Evolutionary conservation across 768 basidiomycete species (phyloP).

Genomic region (Cyclocybe cylindracea): DNA sequence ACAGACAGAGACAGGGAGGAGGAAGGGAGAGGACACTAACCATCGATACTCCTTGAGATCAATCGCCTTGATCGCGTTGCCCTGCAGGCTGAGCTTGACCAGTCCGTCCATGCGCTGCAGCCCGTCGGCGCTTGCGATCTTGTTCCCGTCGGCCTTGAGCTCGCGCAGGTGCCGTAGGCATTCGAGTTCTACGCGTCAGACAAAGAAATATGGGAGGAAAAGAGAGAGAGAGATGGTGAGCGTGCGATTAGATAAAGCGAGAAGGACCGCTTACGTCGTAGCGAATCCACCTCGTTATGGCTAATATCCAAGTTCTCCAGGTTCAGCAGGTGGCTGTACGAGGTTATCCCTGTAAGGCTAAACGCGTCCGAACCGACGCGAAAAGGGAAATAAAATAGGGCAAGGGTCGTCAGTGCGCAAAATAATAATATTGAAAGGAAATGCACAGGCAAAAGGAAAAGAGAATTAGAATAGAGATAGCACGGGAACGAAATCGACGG

Average conservation of each 20-base stretch:
- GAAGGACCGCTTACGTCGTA: constrained; percentile 62
- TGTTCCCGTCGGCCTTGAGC: constrained; percentile 87
- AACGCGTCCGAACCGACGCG: not conserved
- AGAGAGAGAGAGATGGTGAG: too few relatives aligned
- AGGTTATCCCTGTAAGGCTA: constrained; percentile 84
- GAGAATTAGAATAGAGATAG: constrained; percentile 9
- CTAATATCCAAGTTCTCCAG: constrained; percentile 92
- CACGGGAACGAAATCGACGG: constrained; percentile 1
- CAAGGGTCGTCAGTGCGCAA: not conserved
- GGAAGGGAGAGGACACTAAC: constrained; percentile 42
- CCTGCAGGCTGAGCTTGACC: constrained; percentile 79
- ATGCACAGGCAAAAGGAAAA: not conserved
- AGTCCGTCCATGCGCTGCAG: constrained; percentile 80
- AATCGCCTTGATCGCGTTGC: constrained; percentile 64
- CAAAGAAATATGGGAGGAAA: not conserved
- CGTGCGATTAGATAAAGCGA: constrained; percentile 10
- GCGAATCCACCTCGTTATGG: constrained; percentile 83
- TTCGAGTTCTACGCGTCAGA: constrained; percentile 60
- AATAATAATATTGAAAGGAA: too few relatives aligned
- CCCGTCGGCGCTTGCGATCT: constrained; percentile 71
- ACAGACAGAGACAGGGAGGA: too few relatives aligned
- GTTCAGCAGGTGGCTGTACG: constrained; percentile 83
- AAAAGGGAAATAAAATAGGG: too few relatives aligned
- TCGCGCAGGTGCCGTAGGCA: constrained; percentile 87
- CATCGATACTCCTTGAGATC: constrained; percentile 69